These are phyloP conservation scores for Leishmania guyanensis DNA, from an alignment of 208 protist genomes.

Conservation along the genomic window DNA sequence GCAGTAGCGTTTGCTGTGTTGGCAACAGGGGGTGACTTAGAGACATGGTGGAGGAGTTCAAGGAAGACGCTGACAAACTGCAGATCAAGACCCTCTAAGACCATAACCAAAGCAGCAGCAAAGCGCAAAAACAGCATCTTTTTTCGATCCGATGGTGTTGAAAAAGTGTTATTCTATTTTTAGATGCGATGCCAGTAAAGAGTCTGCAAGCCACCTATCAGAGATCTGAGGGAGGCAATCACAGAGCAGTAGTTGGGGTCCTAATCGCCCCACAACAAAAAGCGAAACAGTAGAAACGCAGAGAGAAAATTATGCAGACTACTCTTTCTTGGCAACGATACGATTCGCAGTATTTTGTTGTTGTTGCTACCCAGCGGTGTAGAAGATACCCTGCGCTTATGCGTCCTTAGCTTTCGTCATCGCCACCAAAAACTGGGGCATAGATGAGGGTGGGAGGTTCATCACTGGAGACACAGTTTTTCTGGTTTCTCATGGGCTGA, in stretches of 20 bases:
- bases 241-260: neutral
- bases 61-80: neutral
- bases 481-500: too few relatives aligned
- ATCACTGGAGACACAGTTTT: slow-evolving; percentile 9
- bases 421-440: slow-evolving; percentile 50
- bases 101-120: neutral
- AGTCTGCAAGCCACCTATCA: neutral
- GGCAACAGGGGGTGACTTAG: neutral
- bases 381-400: neutral
- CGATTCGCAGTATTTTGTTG: neutral
- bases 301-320: neutral
- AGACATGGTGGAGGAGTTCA: neutral
- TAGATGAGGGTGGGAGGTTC: slow-evolving; percentile 54
- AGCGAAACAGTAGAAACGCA: neutral
- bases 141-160: neutral
- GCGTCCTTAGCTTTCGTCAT: slow-evolving; percentile 59
- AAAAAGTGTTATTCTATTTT: neutral
- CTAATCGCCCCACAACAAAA: neutral
- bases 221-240: neutral
- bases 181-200: neutral
- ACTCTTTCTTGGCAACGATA: neutral
- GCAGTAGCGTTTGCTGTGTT: neutral
- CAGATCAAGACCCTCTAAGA: neutral
- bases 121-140: neutral
- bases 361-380: neutral